Base-by-base conservation (phyloP, 805 yeast species). In the Hanseniaspora meyeri region DNA sequence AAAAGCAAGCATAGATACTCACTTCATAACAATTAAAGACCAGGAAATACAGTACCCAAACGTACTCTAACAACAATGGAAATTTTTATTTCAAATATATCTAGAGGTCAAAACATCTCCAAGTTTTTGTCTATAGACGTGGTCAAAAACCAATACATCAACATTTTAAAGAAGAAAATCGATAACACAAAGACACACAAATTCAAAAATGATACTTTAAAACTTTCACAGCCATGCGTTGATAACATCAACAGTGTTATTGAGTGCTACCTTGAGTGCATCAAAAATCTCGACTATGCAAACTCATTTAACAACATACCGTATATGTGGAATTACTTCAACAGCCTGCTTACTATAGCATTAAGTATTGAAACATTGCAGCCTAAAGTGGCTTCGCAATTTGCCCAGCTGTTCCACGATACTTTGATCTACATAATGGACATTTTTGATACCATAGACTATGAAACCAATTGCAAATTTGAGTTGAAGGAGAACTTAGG, bases 291-390 rank as follows among this genome's bases (percentile, higher is more conserved):
- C 8, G 55, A 51, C 34, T 24, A 43, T n/a, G 20, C 27, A 27
- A 51, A 51, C 19, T 43, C 49, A 9, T 51, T 51, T 17, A 51
- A 51, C 14, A 51, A 51, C n/a, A 32, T 51, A 11, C 55, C 55
- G 1, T 51, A 24, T 17, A 20, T 43, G 43, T 51, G 55, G 55
- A 36, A 51, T 14, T 51, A 51, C 34, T 43, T 51, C 31, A 51
- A 43, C 19, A 34, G 14, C 16, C 14, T 51, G 6, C n/a, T 43
- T 10, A 27, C 24, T n/a, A 51, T 51, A 11, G 43, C 37, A 3
- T 37, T 51, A 14, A 36, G 24, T 10, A 51, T 51, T n/a, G 55
- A 51, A 34, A 36, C 20, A 14, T 37, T 43, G 14, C 55, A 49
- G 11, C n/a, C 17, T 12, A 24, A 36, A 11, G 16, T 51, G 14